These are phyloP conservation scores for Diutina rugosa DNA, from an alignment of 1,139 yeast genomes.

Conservation along the genomic window DNA sequence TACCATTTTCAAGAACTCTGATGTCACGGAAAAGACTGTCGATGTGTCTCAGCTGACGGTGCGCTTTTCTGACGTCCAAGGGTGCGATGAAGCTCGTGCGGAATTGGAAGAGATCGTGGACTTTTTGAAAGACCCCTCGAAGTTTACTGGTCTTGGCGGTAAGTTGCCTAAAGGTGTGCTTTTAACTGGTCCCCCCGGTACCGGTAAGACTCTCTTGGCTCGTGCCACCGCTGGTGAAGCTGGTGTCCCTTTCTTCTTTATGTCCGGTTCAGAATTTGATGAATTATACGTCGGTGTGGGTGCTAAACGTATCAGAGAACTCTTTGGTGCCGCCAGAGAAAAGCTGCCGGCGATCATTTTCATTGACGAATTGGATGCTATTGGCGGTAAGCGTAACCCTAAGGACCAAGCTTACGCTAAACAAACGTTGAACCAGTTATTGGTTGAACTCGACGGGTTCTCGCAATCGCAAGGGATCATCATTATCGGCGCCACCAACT, in stretches of 20 bases:
- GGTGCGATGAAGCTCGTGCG: conserved; percentile 96
- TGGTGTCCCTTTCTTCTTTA: conserved; percentile 95
- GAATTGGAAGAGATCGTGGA: conserved; percentile 96
- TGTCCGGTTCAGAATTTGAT: conserved; percentile 98
- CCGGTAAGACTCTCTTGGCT: conserved; percentile 95
- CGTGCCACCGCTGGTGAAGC: conserved; percentile 99
- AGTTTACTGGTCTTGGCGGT: conserved; percentile 94
- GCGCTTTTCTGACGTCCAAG: conserved; percentile 85
- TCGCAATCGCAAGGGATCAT: conserved; percentile 88
- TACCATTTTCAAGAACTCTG: conserved; percentile 66
- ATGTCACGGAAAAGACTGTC: conserved; percentile 61
- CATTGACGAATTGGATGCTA: conserved; percentile 94
- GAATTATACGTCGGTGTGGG: conserved; percentile 98
- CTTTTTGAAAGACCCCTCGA: conserved; percentile 88
- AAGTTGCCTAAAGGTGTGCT: conserved; percentile 94
- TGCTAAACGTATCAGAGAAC: conserved; percentile 91
- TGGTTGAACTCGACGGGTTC: conserved; percentile 94
- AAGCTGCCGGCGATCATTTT: conserved; percentile 95
- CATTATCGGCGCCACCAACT: conserved; percentile 95
- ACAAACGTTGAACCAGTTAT: conserved; percentile 88
- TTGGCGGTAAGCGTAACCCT: conserved; percentile 96
- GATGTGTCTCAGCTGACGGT: conserved; percentile 85
- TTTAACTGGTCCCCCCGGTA: conserved; percentile 98
- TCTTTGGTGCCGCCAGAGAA: conserved; percentile 85
- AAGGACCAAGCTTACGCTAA: conserved; percentile 97